Base-by-base conservation (phyloP, 192 early-diverging fungal species). In the Linnemannia exigua region DNA sequence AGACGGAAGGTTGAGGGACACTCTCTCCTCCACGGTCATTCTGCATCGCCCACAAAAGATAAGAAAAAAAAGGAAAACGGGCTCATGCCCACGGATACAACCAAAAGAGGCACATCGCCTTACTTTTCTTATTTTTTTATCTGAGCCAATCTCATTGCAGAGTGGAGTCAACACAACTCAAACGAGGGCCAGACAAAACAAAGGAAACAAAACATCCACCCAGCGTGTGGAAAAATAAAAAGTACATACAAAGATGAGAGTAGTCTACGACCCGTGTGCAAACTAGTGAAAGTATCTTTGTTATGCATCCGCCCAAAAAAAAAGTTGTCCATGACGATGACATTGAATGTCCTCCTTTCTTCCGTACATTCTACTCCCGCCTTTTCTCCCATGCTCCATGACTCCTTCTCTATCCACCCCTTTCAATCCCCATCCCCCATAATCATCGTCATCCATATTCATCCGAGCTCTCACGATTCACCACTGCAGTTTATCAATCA, bases 11-110 rank as follows among this genome's bases (percentile, higher is more conserved):
- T 22, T 7, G 20, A 54, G 25, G 54, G 54, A 44, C 41, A 44
- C 41, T 44, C 41, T 9, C 9, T 44, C 41, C 41, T 61, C 54
- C 54, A 61, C 25, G 54, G 58, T 15, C 28, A 31, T 25, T 12
- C 58, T 63, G 58, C 58, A 63, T 63, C 58, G 58, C 58, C 58
- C 58, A 63, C 58, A 31, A 63, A 33, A 63, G 58, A 61, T 61
- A 61, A 61, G 58, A 61, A 61, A 63, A 61, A 31, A 63, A 15
- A 61, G 25, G 58, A 25, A 63, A 63, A 12, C 8, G 28, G 58
- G 58, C 58, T 63, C 58, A 63, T 63, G 58, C 58, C 58, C 58
- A 63, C 58, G 58, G 58, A 63, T 63, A 63, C 58, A 63, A 63
- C 58, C 58, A 63, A 63, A 63, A 63, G 22, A 31, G 28, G 58